A percentile compares a stretch with the other conserved stretches of the same genome.
Conservation (phyloP, 2,329 filamentous ascomycete species). For the Ophiostoma novo-ulmi region DNA sequence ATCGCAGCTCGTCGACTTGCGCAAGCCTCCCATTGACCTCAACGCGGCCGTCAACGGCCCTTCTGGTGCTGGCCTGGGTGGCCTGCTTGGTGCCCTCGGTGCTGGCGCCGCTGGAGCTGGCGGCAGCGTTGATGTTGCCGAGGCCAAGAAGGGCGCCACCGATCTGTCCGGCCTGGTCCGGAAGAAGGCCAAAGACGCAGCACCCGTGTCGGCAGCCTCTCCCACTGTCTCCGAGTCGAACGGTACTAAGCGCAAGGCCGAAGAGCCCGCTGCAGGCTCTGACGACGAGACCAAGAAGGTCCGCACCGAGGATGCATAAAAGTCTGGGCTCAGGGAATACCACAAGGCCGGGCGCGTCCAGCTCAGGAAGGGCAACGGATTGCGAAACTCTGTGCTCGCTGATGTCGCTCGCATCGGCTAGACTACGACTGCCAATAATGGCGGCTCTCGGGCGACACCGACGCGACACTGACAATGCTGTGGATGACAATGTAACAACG, state of each 20-base stretch:
- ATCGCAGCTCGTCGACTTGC: constrained; percentile 56
- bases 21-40: constrained; percentile 56
- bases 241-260: constrained; percentile 44
- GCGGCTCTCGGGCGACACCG: too few species aligned
- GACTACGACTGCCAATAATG: too few species aligned
- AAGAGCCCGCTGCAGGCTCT: constrained; percentile 32
- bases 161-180: constrained; percentile 71
- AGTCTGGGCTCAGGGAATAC: background rate
- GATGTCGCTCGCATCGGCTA: too few species aligned
- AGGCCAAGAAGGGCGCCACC: constrained; percentile 67
- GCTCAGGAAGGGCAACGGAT: too few species aligned
- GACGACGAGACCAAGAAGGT: constrained; percentile 37
- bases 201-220: constrained; percentile 31
- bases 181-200: constrained; percentile 50
- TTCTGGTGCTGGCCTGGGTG: constrained; percentile 47
- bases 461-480: too few species aligned
- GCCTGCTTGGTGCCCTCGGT: constrained; percentile 53
- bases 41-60: constrained; percentile 51
- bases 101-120: constrained; percentile 49
- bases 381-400: too few species aligned
- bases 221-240: constrained; percentile 30
- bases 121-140: constrained; percentile 36
- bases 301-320: constrained; percentile 22
- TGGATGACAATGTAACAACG: too few species aligned
- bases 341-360: background rate